These are phyloP conservation scores for Pouteria glomerata DNA, from an alignment of 148 eudicot genomes.

Conservation along the genomic window DNA sequence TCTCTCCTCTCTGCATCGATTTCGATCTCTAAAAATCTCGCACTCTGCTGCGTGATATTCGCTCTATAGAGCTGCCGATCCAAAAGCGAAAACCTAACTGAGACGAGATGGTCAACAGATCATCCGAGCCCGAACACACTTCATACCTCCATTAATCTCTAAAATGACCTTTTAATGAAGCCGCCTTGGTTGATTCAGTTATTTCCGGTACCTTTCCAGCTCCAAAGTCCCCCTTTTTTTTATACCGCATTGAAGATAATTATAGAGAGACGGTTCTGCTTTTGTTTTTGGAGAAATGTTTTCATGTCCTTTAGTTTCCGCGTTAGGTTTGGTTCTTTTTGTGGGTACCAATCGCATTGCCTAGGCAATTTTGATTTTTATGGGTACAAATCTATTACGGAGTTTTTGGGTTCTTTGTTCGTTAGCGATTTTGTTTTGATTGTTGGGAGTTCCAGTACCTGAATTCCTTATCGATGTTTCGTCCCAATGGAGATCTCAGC, in stretches of 20 bases:
- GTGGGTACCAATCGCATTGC: background rate
- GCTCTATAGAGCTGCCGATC: slow-evolving; percentile 15
- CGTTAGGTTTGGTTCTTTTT: background rate
- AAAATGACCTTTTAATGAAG: slow-evolving; percentile 49
- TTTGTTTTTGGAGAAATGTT: slow-evolving; percentile 1
- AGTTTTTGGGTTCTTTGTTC: too few relatives aligned
- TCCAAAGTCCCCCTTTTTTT: background rate
- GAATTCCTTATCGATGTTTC: background rate
- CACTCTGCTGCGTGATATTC: background rate
- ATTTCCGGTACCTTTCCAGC: slow-evolving; percentile 14
- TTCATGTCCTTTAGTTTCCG: background rate
- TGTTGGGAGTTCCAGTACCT: background rate
- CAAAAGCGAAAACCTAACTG: slow-evolving; percentile 15
- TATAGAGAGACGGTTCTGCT: background rate
- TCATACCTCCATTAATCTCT: background rate
- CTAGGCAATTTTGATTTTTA: too few relatives aligned
- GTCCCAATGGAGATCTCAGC: slow-evolving; percentile 9
- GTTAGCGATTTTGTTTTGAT: background rate
- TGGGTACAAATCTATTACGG: too few relatives aligned
- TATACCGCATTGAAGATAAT: background rate
- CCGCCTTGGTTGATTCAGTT: slow-evolving; percentile 35
- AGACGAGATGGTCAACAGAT: slow-evolving; percentile 12
- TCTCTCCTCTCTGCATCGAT: background rate
- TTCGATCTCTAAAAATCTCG: background rate
- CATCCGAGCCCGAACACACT: slow-evolving; percentile 12